phyloP scores from a whole-genome alignment of 495 filamentous ascomycete species.

The Glarea lozoyensis region DNA sequence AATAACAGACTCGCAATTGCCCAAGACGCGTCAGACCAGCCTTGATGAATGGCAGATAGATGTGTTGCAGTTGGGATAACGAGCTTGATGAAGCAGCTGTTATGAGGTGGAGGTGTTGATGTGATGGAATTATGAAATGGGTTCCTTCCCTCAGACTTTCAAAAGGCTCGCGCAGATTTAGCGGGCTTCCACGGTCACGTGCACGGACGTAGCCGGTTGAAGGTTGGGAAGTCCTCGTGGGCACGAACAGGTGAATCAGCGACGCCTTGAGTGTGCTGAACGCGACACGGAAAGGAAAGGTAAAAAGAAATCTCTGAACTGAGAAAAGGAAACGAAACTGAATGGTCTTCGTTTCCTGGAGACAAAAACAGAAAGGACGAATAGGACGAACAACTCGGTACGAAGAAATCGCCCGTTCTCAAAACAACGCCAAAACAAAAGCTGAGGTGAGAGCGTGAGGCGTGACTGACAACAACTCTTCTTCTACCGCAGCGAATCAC shows the following conservation, averaged over 20 bases:
- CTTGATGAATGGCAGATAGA: slow-evolving; percentile 8
- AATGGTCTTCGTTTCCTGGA: no score
- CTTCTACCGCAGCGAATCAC: slow-evolving; percentile 12
- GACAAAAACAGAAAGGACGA: not conserved
- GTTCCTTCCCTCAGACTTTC: no score
- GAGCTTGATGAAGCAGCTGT: slow-evolving; percentile 11
- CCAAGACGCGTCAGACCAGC: slow-evolving; percentile 11
- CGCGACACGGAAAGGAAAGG: no score
- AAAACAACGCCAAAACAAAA: slow-evolving; percentile 4
- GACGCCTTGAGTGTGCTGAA: no score
- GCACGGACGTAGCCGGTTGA: no score
- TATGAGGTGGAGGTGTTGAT: slow-evolving; percentile 10
- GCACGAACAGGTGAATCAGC: no score
- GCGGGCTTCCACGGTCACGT: no score
- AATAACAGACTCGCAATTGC: not conserved
- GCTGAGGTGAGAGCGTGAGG: slow-evolving; percentile 1
- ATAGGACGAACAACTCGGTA: not conserved
- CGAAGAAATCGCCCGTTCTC: slow-evolving; percentile 1
- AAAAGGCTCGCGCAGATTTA: no score
- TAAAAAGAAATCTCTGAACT: not conserved
- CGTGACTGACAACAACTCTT: not conserved
- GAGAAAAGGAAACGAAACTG: not conserved
- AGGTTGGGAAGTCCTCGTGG: no score
- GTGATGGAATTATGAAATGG: no score
- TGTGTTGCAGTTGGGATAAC: slow-evolving; percentile 2